Base-by-base conservation (phyloP, 257 asterid species). In the Echites panduratus region DNA sequence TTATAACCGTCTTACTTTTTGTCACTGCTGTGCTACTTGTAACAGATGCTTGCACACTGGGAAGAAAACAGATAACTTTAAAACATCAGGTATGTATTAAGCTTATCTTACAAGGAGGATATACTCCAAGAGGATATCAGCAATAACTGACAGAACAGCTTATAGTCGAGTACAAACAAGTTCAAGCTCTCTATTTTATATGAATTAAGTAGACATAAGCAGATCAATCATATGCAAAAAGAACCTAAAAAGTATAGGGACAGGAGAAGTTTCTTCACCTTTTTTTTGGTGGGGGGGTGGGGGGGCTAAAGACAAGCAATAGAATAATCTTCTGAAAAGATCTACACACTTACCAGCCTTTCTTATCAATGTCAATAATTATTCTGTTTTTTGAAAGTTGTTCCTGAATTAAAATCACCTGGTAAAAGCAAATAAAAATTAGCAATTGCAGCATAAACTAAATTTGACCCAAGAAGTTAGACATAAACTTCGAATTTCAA, bases 321-420 rank as follows among this genome's bases (percentile, higher is more conserved):
- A 40, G 68, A 29, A 35, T 1, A 59, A 17, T 24, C 49, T 24
- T 24, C 11, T 48, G 27, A 40, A 63, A 52, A 24, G n/a, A 22
- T 61, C 44, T 69, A 68, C 78, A 68, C 56, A 78, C 90, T 85
- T 76, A 90, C 98, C 94, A 87, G 79, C 96, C 93, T 75, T 90
- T 95, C 75, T 84, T 85, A 83, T 95, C 99, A 41, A 88, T 79
- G 82, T 92, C 99, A 40, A 95, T 95, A 78, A 95, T 92, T 65
- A 95, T 95, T 73, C 98, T 85, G 87, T 95, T 95, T 80, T 95
- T 95, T 0, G 99, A 95, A 77, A 95, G 99, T 73, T 92, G 99
- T 74, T 95, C 99, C 81, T 95, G 99, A 43, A 95, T 94, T 87
- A 91, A 82, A 81, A 95, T 84, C 82, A 95, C 97, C 96, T 92